These are phyloP conservation scores for Kurtzmaniella quercitrusa DNA, from an alignment of 1,139 yeast species.

Conservation along the genomic window DNA sequence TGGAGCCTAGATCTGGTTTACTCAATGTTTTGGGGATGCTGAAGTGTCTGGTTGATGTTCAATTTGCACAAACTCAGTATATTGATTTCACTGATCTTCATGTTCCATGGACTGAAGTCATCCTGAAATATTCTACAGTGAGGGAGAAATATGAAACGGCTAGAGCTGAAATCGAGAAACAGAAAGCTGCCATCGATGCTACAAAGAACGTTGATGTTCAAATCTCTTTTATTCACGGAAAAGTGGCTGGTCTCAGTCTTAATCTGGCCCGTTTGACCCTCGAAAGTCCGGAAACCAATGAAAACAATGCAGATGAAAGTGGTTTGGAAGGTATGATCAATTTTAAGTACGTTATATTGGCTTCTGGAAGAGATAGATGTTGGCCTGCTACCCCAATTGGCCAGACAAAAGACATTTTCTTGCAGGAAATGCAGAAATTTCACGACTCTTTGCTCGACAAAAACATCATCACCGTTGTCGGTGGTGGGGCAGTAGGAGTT, in stretches of 20 bases:
- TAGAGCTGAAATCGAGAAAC: background rate
- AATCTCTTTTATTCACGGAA: slow-evolving; percentile 39
- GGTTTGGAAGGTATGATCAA: slow-evolving; percentile 19
- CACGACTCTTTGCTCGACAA: slow-evolving; percentile 18
- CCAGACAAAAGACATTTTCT: slow-evolving; percentile 22
- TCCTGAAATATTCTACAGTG: slow-evolving; percentile 20
- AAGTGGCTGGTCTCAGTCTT: slow-evolving; percentile 27
- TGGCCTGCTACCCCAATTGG: slow-evolving; percentile 55
- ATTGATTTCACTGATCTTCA: slow-evolving; percentile 28
- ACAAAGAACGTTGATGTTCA: slow-evolving; percentile 8
- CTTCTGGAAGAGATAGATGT: slow-evolving; percentile 48
- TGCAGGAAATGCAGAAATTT: slow-evolving; percentile 33
- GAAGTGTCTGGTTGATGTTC: slow-evolving; percentile 40
- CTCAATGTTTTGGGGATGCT: slow-evolving; percentile 52
- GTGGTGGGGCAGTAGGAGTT: slow-evolving; percentile 51
- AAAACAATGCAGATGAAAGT: background rate
- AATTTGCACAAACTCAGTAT: slow-evolving; percentile 45
- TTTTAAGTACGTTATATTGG: slow-evolving; percentile 48
- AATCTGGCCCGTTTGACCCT: slow-evolving; percentile 22
- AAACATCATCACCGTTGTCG: slow-evolving; percentile 32
- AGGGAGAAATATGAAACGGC: slow-evolving; percentile 11
- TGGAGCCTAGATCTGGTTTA: slow-evolving; percentile 52
- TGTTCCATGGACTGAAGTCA: slow-evolving; percentile 25
- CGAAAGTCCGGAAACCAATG: slow-evolving; percentile 5
- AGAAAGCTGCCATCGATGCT: slow-evolving; percentile 3